Evolutionary conservation across 352 stramenopile genomes (phyloP), one percentile per base, ranked within the genome.

Genomic region (Pythium apleroticum): DNA sequence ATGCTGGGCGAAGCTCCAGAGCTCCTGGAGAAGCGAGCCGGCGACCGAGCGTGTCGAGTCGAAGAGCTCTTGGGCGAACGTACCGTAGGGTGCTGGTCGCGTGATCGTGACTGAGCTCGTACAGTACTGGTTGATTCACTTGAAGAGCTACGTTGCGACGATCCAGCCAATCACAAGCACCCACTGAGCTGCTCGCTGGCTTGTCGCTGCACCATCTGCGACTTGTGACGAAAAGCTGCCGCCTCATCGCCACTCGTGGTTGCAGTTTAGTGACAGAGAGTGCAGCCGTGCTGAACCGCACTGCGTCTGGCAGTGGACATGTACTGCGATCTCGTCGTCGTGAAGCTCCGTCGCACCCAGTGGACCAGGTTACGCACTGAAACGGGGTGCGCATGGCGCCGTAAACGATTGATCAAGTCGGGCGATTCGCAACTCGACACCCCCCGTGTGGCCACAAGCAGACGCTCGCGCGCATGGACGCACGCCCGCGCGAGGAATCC

Each of bases 141-240:
- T 52, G 45, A 52, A 52, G 45, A 52, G 45, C 45, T 52, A 52
- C 45, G 45, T 52, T 24, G 15, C 4, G 37, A 22, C 37, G 37
- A 46, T 46, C 37, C 37, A 46, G 37, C 37, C 37, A 46, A 46
- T 46, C 37, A 46, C 15, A 46, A 8, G 15, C 37, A 6, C 19
- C 15, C 15, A 22, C 6, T 46, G 10, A n/a, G 37, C 37, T 41
- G 33, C 37, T 46, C 37, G 2, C 37, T 22, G 37, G 12, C 37
- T 46, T 22, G 37, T 46, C 37, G 14, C 14, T 22, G 37, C 17
- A 46, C 37, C 14, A 20, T 46, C 37, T 46, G 37, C 37, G 37
- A 46, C 37, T 46, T 46, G 37, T 46, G 37, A 46, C 37, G 10
- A 43, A 43, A n/a, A 19, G 9, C 35, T 43, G 0, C 30, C 30